phyloP scores from a whole-genome alignment of 345 rosid genomes.

The Boechera retrofracta region DNA sequence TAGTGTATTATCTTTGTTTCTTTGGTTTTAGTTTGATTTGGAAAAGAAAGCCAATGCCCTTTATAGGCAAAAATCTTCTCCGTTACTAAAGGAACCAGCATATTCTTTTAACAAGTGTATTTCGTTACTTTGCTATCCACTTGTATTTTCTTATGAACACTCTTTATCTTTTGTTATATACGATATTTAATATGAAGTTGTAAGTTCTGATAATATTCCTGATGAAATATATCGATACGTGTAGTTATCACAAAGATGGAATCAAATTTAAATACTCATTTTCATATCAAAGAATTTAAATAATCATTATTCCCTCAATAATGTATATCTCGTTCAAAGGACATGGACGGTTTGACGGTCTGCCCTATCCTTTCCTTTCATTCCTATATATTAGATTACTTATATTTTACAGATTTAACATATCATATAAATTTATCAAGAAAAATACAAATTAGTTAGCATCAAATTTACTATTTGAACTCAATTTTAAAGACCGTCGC shows the following conservation, averaged over 20 bases:
- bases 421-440: not conserved
- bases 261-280: not conserved
- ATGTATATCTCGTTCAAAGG: conserved; percentile 2
- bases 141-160: conserved; percentile 13
- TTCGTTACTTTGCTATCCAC: conserved; percentile 18
- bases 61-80: not conserved
- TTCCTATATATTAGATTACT: not conserved
- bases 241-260: conserved; percentile 17
- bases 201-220: conserved; percentile 14
- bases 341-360: conserved; percentile 30
- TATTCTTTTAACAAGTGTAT: not conserved
- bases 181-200: conserved; percentile 7
- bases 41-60: not conserved
- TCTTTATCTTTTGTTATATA: conserved; percentile 4
- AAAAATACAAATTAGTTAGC: not conserved
- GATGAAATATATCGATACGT: not conserved
- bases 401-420: not conserved
- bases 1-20: conserved; percentile 12
- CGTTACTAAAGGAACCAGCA: not conserved
- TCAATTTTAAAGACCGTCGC: not conserved
- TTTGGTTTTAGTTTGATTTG: conserved; percentile 30
- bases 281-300: not conserved
- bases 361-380: not conserved
- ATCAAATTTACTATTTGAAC: not conserved
- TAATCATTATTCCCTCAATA: conserved; percentile 20